Conservation (phyloP, 495 filamentous ascomycete species). For the Rostrohypoxylon terebratum region DNA sequence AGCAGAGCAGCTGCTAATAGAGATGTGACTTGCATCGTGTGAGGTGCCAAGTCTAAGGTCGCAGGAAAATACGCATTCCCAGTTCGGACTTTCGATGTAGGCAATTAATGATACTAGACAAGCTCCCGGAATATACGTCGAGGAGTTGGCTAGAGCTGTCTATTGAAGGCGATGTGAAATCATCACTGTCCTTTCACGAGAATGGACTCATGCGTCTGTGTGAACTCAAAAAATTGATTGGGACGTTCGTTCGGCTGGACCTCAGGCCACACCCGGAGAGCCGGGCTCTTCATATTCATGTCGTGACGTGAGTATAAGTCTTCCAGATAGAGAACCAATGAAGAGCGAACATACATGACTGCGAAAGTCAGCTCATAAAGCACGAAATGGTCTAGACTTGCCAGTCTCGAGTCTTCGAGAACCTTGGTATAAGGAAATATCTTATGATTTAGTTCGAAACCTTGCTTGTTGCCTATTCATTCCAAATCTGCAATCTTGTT, state of each 20-base stretch:
- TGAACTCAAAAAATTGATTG: conserved; percentile 13
- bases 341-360: not conserved
- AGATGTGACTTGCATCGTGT: conserved; percentile 44
- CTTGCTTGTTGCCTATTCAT: conserved; percentile 12
- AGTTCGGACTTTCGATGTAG: not conserved
- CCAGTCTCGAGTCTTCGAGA: not conserved
- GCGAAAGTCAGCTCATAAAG: conserved; percentile 3
- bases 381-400: not conserved
- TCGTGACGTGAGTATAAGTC: conserved; percentile 21
- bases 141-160: conserved; percentile 24
- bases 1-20: conserved; percentile 45
- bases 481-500: not conserved
- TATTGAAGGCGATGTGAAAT: conserved; percentile 12
- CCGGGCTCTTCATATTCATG: conserved; percentile 19
- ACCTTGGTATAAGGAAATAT: not conserved
- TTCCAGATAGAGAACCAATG: not conserved
- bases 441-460: conserved; percentile 19
- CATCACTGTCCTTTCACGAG: conserved; percentile 7
- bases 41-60: conserved; percentile 22
- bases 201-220: conserved; percentile 13
- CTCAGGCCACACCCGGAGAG: conserved; percentile 10
- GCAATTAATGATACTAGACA: conserved; percentile 27
- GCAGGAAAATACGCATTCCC: conserved; percentile 15
- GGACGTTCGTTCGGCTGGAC: not conserved
- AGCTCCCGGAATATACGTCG: conserved; percentile 34